Evolutionary conservation across 805 yeast genomes (phyloP).

Genomic region (Hanseniaspora mollemarum): DNA sequence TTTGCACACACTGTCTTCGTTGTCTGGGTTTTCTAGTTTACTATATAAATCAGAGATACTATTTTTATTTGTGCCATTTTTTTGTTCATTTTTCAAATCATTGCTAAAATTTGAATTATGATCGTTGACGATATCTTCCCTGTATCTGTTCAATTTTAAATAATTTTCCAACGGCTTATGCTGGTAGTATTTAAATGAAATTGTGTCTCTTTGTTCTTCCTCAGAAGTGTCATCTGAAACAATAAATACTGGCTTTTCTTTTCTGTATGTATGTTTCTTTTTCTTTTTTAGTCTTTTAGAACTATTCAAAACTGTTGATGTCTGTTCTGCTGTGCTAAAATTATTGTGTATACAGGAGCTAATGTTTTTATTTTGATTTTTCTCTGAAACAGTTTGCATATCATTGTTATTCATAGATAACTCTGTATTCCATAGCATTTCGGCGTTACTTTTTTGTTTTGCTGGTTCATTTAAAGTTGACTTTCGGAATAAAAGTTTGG

Average conservation of each 20-base stretch:
- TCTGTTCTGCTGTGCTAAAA: background rate
- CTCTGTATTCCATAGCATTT: background rate
- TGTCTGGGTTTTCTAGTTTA: background rate
- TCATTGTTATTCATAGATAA: background rate
- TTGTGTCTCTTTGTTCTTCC: background rate
- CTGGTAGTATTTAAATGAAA: background rate
- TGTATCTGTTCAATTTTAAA: too few species aligned
- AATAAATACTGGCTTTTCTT: background rate
- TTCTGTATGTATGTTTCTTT: background rate
- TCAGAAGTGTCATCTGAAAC: background rate
- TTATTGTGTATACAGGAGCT: background rate
- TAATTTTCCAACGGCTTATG: background rate
- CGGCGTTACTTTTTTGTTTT: background rate
- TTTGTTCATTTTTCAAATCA: background rate
- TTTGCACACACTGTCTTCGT: background rate
- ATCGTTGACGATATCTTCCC: too few species aligned
- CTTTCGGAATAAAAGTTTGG: too few species aligned
- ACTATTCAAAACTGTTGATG: background rate
- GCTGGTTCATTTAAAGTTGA: too few species aligned
- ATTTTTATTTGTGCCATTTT: too few species aligned
- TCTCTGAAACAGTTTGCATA: background rate
- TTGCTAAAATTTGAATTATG: too few species aligned
- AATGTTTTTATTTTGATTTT: background rate
- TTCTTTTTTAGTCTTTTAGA: background rate
- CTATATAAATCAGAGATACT: background rate